Evolutionary conservation across 345 rosid species (phyloP).

Genomic region (Conringia planisiliqua): DNA sequence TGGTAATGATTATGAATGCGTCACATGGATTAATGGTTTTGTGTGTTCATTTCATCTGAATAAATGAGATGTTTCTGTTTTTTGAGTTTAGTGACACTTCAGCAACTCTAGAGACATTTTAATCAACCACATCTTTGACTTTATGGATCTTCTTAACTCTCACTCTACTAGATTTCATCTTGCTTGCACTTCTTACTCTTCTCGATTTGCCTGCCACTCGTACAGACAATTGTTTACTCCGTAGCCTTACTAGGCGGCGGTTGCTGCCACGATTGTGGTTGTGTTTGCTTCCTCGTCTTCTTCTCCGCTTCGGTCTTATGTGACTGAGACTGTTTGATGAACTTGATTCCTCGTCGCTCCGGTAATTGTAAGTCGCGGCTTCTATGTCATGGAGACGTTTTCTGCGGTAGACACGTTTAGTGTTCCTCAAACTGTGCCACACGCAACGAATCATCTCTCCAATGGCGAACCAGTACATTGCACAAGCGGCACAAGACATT

Average conservation of each 20-base stretch:
- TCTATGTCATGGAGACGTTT: slow-evolving; percentile 40
- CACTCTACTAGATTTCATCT: slow-evolving; percentile 20
- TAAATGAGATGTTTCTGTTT: slow-evolving; percentile 26
- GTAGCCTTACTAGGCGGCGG: slow-evolving; percentile 32
- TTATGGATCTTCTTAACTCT: slow-evolving; percentile 21
- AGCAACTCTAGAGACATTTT: slow-evolving; percentile 12
- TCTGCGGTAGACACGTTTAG: slow-evolving; percentile 36
- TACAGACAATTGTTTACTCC: slow-evolving; percentile 38
- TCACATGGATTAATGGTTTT: slow-evolving; percentile 22
- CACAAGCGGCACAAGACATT: slow-evolving; percentile 67
- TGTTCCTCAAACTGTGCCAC: slow-evolving; percentile 48
- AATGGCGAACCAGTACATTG: slow-evolving; percentile 50
- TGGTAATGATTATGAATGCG: slow-evolving; percentile 11
- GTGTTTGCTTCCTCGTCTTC: slow-evolving; percentile 16
- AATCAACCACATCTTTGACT: slow-evolving; percentile 11
- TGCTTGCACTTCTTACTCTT: slow-evolving; percentile 40
- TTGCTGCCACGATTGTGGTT: slow-evolving; percentile 6
- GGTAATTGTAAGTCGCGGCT: slow-evolving; percentile 18
- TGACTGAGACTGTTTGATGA: not conserved
- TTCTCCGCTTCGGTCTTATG: slow-evolving; percentile 29
- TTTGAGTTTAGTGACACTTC: slow-evolving; percentile 15
- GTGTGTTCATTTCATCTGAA: slow-evolving; percentile 25
- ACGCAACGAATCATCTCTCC: slow-evolving; percentile 44
- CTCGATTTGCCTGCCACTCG: slow-evolving; percentile 40
- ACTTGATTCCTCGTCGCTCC: slow-evolving; percentile 24